Evolutionary conservation across 202 grass and related monocot genomes (phyloP).

Genomic region (Setaria viridis): DNA sequence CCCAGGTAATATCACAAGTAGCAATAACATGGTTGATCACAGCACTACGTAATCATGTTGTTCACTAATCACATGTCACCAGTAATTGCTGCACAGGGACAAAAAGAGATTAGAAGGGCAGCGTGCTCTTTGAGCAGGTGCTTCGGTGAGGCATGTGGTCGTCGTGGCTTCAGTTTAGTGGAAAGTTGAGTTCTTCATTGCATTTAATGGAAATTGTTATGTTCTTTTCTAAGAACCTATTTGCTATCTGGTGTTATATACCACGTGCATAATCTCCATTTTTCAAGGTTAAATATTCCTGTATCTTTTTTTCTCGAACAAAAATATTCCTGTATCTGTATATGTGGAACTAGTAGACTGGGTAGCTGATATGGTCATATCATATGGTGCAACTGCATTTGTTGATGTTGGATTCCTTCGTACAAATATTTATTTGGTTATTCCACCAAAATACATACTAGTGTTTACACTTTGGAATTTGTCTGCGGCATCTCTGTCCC

Average conservation of each 20-base stretch:
- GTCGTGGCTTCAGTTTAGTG: not conserved
- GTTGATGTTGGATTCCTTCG: not conserved
- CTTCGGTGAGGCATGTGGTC: no score
- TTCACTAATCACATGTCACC: not conserved
- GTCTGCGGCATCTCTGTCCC: not conserved
- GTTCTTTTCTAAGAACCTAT: not conserved
- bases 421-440: not conserved
- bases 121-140: no score
- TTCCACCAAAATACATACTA: not conserved
- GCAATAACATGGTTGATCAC: not conserved
- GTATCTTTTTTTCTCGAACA: not conserved
- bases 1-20: no score
- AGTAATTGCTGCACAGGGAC: not conserved
- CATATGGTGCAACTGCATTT: not conserved
- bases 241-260: not conserved
- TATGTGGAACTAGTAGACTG: not conserved
- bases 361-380: not conserved
- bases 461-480: conserved; percentile 18
- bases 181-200: no score
- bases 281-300: not conserved
- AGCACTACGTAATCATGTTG: not conserved
- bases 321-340: not conserved
- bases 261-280: not conserved
- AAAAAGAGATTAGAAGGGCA: not conserved
- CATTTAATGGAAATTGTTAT: not conserved